Base-by-base conservation (phyloP, 2,329 filamentous ascomycete genomes). In the Fusarium haematococcum region DNA sequence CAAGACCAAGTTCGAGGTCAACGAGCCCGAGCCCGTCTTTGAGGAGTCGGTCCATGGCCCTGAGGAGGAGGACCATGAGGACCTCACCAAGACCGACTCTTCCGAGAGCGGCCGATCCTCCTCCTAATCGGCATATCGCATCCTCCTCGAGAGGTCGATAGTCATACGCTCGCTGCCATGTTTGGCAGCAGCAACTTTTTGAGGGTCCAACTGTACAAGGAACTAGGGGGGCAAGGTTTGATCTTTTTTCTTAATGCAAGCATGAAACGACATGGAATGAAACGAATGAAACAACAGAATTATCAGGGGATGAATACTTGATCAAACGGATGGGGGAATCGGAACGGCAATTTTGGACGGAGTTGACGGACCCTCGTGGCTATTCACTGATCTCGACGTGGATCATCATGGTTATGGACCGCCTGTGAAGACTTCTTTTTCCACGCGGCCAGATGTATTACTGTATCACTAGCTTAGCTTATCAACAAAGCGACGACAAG, bases 1-100 rank as follows among this genome's bases (percentile, higher is more conserved):
- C 87, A 97, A 97, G 89, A 97, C 95, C 85, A 99, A 99, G 87
- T 98, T 98, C 82, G 97, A 99, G 85, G 88, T 94, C 77, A 89
- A 95, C 81, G 97, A 98, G 79, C 88, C 91, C 20, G 96, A 98
- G 80, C 95, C 95, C 45, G 94, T 97, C 80, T 98, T 98, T 77
- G 95, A 98, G 83, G 95, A 98, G 84, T 89, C 90, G 64, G 73
- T 97, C 68, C 94, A 97, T 80, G 95, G 94, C 33, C 88, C 92
- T 61, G 85, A 86, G 32, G 89, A 90, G 61, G 85, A 86, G 45
- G 89, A 90, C 62, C 82, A 80, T 65, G 88, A 92, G 70, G 83
- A 88, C 68, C 84, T 89, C 69, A 86, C 83, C 79, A 89, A 90
- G 85, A 88, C 85, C 37, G 88, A 90, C 79, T 86, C 85, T 68